phyloP scores from a whole-genome alignment of 177 flowering plant species.

The Vitis hybrid region DNA sequence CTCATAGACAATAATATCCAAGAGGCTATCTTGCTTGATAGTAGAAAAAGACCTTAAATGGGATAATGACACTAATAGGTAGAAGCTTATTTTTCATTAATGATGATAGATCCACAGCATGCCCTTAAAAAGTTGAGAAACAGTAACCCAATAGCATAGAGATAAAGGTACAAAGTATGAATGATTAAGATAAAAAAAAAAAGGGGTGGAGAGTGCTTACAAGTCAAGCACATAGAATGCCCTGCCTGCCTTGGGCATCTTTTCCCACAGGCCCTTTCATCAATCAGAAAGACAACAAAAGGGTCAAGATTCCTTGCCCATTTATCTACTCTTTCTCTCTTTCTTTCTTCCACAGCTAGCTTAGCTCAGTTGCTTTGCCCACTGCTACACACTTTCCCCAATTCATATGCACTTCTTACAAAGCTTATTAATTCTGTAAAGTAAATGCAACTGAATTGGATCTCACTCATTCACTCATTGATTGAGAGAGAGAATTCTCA shows the following conservation, averaged over 20 bases:
- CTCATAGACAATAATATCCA: no score
- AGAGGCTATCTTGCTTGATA: no score
- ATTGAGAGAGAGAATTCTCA: neutral
- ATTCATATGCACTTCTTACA: conserved; percentile 1
- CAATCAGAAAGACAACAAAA: conserved; percentile 19
- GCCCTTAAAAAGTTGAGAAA: no score
- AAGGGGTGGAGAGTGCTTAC: conserved; percentile 3
- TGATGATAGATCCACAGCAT: no score
- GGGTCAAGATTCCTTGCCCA: conserved; percentile 53
- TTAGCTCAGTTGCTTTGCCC: conserved; percentile 21
- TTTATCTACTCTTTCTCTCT: conserved; percentile 29
- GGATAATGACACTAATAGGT: no score
- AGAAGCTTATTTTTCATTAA: no score
- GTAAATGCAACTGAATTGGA: conserved; percentile 8
- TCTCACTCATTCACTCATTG: conserved; percentile 9
- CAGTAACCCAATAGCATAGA: no score
- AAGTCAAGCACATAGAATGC: conserved; percentile 8
- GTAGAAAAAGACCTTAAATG: no score
- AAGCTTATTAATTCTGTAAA: conserved; percentile 6
- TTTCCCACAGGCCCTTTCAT: neutral
- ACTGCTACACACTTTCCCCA: neutral
- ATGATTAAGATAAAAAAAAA: neutral
- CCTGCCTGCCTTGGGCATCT: conserved; percentile 16
- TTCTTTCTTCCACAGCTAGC: conserved; percentile 34
- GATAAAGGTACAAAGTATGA: neutral